A percentile compares a stretch with the other conserved stretches of the same genome.
Evolutionary conservation across 345 rosid genomes (phyloP).

Genomic region (Chamaenerion angustifolium): DNA sequence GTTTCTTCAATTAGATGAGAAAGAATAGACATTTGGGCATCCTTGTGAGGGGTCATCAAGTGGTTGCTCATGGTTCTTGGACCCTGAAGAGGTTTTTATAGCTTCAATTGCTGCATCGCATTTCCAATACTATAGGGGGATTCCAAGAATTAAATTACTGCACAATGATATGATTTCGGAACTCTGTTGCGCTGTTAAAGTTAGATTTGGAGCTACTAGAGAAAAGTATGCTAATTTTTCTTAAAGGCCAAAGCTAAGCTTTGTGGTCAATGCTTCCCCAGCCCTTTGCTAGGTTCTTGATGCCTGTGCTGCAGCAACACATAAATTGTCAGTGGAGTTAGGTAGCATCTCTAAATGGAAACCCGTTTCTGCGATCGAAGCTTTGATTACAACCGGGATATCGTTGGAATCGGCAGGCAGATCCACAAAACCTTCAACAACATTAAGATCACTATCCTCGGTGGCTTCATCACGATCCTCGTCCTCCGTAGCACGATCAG

Average conservation of each 20-base stretch:
- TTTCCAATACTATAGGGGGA: conserved; percentile 39
- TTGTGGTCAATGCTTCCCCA: conserved; percentile 50
- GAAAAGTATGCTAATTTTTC: conserved; percentile 32
- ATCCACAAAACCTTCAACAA: conserved; percentile 76
- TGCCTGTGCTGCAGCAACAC: conserved; percentile 40
- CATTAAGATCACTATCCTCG: conserved; percentile 79
- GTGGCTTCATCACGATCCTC: conserved; percentile 84
- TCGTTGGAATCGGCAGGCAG: conserved; percentile 66
- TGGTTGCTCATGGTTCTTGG: conserved; percentile 22
- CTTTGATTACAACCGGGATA: conserved; percentile 28
- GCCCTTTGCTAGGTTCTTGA: conserved; percentile 41
- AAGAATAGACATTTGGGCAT: conserved; percentile 32
- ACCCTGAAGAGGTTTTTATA: conserved; percentile 37
- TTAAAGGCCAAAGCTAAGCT: conserved; percentile 52
- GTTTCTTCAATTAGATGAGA: no score
- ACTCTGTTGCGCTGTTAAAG: conserved; percentile 42
- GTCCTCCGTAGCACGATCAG: conserved; percentile 93
- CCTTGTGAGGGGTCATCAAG: conserved; percentile 22
- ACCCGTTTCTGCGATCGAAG: conserved; percentile 35
- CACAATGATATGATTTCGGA: conserved; percentile 33
- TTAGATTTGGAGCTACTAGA: conserved; percentile 43
- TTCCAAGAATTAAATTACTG: conserved; percentile 30
- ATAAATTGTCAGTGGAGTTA: conserved; percentile 12
- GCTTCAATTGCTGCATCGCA: conserved; percentile 31
- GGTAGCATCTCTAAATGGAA: conserved; percentile 46